Evolutionary conservation across 1,139 yeast genomes (phyloP), one percentile per base, ranked within the genome.

Genomic region (Suhomyces panamericanus): DNA sequence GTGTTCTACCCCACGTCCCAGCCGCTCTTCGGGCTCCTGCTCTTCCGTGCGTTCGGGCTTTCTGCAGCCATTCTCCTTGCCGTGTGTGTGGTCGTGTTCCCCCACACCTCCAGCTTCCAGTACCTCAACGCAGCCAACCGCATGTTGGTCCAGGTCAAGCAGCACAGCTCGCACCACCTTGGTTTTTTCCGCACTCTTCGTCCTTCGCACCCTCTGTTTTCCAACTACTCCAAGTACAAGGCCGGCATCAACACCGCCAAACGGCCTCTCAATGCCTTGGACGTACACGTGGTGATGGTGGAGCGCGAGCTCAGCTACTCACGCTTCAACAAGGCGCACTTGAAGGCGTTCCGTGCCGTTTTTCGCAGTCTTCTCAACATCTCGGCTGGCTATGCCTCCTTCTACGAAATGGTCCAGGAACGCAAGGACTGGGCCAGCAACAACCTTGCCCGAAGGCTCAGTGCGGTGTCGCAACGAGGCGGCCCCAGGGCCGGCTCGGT

Each of bases 401-500:
- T 60, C 47, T 68, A 68, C 46, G 64, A 62, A 38, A 51, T 66
- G 43, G 54, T 67, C 28, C 65, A 63, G 42, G 67, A 65, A 42
- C 52, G 66, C 28, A 59, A 54, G 17, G 60, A 58, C 14, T 53
- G 59, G 46, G 58, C 63, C 9, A 42, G 41, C 7, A 37, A 39
- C 8, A 41, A 40, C 3, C 39, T 55, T 4, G 30, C 57, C 8
- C 47, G 65, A 6, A 52, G 57, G 15, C 47, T 49, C 13, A 51
- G 59, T 12, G 46, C 47, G 13, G 44, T 44, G 26, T 40, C 48
- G 4, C 53, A 59, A 0, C 4, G 24, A 20, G 54, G 50, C 10
- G 53, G 49, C 4, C 48, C 56, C 6, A 42, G 53, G 11, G 49
- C 49, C 3, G 37, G 24, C 9, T 2, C 8, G 24, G 24, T 20